Evolutionary conservation across 1,284 basidiomycete genomes (phyloP), one percentile per base, ranked within the genome.

Genomic region (Apiotrichum akiyoshidainum): DNA sequence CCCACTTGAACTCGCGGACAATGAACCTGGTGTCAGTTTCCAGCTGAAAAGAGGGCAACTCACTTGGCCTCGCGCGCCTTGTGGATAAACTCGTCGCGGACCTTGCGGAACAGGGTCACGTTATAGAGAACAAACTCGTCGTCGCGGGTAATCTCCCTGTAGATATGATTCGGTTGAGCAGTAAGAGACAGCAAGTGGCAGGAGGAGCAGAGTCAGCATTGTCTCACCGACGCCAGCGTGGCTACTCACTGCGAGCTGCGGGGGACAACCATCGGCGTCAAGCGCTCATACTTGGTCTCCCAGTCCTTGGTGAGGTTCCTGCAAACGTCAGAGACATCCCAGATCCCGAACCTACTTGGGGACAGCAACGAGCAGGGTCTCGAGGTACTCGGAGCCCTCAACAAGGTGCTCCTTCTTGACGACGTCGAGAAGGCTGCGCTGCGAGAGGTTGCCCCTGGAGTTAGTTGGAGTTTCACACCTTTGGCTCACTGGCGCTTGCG

Each of bases 61-160:
- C 63, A 94, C 91, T 96, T 98, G 80, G 91, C 87, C 77, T 99
- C 96, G 64, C 96, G 82, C 72, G 92, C 95, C 77, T 92, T 94
- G 79, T 97, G 92, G 5, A 88, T 79, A 74, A 95, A 98, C 58
- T 97, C 90, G 66, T 99, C 95, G 70, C 89, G 87, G 50, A 92
- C 85, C 69, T 90, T 88, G 70, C 87, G 87, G 83, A 99, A 99
- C 33, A 98, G 82, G 31, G 95, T 91, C 2, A 93, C 92, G 39
- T 86, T 84, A 72, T 89, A 93, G 19, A 99, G 82, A 19, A 85
- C 83, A 74, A 87, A 99, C 68, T 99, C 96, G 59, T 92, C 87
- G 72, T 99, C 96, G 37, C 87, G 82, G 2, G 87, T 81, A 49
- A 99, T 83, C 63, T 82, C 78, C 53, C 81, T 82, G 71, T 7